phyloP scores from a whole-genome alignment of 2,329 filamentous ascomycete genomes.

The Alternaria gaisen region DNA sequence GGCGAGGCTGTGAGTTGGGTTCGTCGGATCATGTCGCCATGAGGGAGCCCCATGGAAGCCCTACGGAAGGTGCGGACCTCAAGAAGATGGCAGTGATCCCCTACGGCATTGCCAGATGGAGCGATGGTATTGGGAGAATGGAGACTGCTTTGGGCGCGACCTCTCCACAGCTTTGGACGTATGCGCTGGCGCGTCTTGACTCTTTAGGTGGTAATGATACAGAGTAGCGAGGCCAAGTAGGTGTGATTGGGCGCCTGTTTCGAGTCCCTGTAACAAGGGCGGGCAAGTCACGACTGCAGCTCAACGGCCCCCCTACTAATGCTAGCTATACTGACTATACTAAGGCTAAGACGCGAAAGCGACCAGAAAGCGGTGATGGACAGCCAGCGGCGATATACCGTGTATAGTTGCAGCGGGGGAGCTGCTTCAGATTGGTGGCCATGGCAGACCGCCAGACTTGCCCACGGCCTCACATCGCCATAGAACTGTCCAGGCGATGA shows the following conservation, averaged over 20 bases:
- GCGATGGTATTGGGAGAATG: conserved; percentile 28
- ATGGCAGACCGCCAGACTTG: conserved; percentile 24
- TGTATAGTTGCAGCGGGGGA: neutral
- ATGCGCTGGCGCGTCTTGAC: conserved; percentile 34
- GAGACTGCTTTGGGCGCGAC: conserved; percentile 29
- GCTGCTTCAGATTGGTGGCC: conserved; percentile 17
- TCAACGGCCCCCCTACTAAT: conserved; percentile 7
- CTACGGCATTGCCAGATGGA: conserved; percentile 33
- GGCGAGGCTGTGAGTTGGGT: conserved; percentile 59
- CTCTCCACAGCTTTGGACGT: conserved; percentile 23
- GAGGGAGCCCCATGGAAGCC: conserved; percentile 21
- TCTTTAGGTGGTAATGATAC: conserved; percentile 20
- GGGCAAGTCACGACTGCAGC: conserved; percentile 18
- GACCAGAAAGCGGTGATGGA: conserved; percentile 1
- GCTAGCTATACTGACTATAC: neutral
- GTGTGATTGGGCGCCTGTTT: conserved; percentile 24
- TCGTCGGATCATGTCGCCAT: conserved; percentile 50
- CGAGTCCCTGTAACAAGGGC: conserved; percentile 16
- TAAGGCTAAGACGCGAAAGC: neutral
- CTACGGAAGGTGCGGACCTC: conserved; percentile 15
- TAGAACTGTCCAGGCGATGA: conserved; percentile 23
- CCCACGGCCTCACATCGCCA: conserved; percentile 3
- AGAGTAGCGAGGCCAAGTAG: conserved; percentile 17
- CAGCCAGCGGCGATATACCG: neutral
- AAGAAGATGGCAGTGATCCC: conserved; percentile 11